Base-by-base conservation (phyloP, 306 rosid species). In the Lotus japonicus region DNA sequence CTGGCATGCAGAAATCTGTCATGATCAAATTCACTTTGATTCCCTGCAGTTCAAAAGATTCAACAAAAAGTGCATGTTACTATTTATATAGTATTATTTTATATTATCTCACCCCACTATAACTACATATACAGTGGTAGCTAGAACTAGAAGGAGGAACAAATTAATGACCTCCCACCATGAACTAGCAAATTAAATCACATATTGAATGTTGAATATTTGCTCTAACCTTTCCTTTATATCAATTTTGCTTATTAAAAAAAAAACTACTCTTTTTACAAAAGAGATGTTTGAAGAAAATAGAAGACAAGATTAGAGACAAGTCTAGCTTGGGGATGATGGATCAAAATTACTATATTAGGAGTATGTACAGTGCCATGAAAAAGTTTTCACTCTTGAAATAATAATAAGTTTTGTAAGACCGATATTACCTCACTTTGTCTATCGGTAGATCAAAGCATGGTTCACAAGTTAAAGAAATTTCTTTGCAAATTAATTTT, bases 1-100 rank as follows among this genome's bases (percentile, higher is more conserved):
- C 99, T 44, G 99, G 97, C 99, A 94, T 94, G 85, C 96, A 94
- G 79, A 79, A 94, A 75, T 94, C 99, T n/a, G 99, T 94, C 97
- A 94, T 94, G 90, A 94, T 94, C 83, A 94, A 71, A 79, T 94
- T 88, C 86, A 90, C 96, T 84, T 94, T 94, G 48, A 79, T 77
- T 77, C 78, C 95, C 96, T 94, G 91, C 79, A 77, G 41, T 62
- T 63, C 75, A 66, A 53, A 64, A 2, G 42, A 41, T 18, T 39
- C 16, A 21, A 21, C 10, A 15, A 36, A 41, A 33, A 49, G 51
- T 71, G 36, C 45, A 53, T 12, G 63, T 49, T 58, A 58, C 44
- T 49, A 26, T 77, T 64, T 16, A 5, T 2, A 35, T 35, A 26
- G 31, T 71, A 15, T 63, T 35, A 44, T 41, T 54, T 39, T 41